Conservation (phyloP, 1,284 basidiomycete genomes). For the Pyrrhoderma noxium region DNA sequence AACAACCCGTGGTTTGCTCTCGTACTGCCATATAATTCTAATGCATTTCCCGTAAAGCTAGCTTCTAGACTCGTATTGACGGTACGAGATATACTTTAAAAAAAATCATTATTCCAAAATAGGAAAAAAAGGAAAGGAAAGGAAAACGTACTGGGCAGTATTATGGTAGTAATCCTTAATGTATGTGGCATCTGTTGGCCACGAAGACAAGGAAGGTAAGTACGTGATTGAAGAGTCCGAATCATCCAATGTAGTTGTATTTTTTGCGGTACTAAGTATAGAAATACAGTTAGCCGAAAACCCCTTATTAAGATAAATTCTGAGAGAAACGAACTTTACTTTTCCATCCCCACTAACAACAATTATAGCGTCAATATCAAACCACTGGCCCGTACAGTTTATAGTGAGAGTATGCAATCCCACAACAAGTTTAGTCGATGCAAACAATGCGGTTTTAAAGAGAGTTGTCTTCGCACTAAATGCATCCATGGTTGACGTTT, state of each 20-base stretch:
- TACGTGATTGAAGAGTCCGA: neutral
- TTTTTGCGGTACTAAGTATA: neutral
- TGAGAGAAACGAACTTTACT: neutral
- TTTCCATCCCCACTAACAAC: neutral
- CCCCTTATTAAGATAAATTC: too few species aligned
- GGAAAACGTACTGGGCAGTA: neutral
- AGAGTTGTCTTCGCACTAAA: neutral
- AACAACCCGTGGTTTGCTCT: neutral
- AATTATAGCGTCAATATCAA: neutral
- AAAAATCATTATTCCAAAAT: neutral
- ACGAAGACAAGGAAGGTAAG: neutral
- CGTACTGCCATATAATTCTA: neutral
- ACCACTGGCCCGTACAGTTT: neutral
- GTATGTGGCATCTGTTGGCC: neutral
- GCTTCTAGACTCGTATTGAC: neutral
- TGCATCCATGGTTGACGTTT: neutral
- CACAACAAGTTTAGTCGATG: neutral
- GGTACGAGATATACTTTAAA: neutral
- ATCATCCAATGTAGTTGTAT: neutral
- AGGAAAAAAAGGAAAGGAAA: neutral
- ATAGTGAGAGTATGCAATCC: neutral
- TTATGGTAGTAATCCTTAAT: neutral
- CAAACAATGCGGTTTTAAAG: neutral
- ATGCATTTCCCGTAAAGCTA: neutral
- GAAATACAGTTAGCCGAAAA: neutral